phyloP scores from a whole-genome alignment of 106 monocot species.

The Phalaenopsis equestris region DNA sequence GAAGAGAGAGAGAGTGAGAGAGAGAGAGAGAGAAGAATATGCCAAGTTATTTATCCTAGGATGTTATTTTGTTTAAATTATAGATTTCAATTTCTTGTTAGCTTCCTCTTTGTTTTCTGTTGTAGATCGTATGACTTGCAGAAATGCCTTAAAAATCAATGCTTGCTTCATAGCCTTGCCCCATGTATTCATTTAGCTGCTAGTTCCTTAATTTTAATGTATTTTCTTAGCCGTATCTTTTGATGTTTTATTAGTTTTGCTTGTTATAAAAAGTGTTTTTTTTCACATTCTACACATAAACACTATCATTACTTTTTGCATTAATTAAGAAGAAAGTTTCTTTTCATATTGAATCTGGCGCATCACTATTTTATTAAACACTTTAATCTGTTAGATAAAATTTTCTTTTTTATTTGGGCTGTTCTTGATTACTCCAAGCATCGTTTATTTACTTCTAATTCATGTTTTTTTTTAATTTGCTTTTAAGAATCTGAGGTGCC shows the following conservation, averaged over 20 bases:
- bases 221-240: neutral
- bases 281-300: too few species aligned
- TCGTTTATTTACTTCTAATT: neutral
- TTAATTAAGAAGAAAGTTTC: too few species aligned
- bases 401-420: neutral
- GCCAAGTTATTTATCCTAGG: too few species aligned
- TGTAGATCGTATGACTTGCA: neutral
- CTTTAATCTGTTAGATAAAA: neutral
- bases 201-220: neutral
- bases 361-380: neutral
- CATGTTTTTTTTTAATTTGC: neutral
- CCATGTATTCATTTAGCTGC: neutral
- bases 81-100: too few species aligned
- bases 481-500: slow-evolving; percentile 6
- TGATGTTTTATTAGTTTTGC: neutral
- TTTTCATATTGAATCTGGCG: neutral
- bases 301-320: too few species aligned
- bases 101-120: neutral
- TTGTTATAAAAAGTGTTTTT: too few species aligned
- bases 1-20: too few species aligned
- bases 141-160: neutral
- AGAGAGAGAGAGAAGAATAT: too few species aligned
- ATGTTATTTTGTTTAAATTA: too few species aligned
- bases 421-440: neutral
- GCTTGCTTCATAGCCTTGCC: neutral